Conservation (phyloP, 208 protist genomes). For the Crithidia brevicula region DNA sequence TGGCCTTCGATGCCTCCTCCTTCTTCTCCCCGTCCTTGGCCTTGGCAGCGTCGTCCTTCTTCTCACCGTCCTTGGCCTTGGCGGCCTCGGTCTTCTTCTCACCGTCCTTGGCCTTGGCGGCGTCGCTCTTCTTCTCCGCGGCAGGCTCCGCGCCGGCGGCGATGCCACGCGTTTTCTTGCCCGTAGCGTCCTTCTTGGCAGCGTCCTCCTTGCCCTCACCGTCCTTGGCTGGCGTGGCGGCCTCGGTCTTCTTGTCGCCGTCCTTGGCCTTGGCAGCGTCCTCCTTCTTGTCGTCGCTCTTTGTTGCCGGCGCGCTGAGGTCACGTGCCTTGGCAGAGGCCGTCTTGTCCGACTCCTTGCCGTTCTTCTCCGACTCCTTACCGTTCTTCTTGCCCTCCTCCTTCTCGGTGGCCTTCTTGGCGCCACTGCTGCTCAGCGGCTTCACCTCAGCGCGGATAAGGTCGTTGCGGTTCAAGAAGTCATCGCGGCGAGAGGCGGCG, state of each 20-base stretch:
- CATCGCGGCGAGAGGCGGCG: slow-evolving; percentile 57
- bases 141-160: background rate
- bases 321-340: slow-evolving; percentile 3
- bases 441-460: slow-evolving; percentile 66
- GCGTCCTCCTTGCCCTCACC: slow-evolving; percentile 15
- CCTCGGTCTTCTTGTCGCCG: slow-evolving; percentile 17
- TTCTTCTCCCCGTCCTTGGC: slow-evolving; percentile 18
- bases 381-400: slow-evolving; percentile 16
- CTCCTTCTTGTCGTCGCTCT: slow-evolving; percentile 6
- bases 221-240: slow-evolving; percentile 4
- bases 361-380: background rate
- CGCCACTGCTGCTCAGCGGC: slow-evolving; percentile 28
- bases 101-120: slow-evolving; percentile 1
- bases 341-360: slow-evolving; percentile 19
- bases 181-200: slow-evolving; percentile 12
- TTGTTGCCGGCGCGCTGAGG: slow-evolving; percentile 1
- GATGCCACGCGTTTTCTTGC: background rate
- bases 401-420: no score
- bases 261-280: no score
- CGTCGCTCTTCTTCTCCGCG: background rate
- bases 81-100: slow-evolving; percentile 12
- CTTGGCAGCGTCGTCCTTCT: slow-evolving; percentile 11
- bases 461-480: slow-evolving; percentile 68
- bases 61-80: slow-evolving; percentile 9
- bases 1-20: slow-evolving; percentile 12